phyloP scores from a whole-genome alignment of 257 asterid species.

The Lycium barbarum region DNA sequence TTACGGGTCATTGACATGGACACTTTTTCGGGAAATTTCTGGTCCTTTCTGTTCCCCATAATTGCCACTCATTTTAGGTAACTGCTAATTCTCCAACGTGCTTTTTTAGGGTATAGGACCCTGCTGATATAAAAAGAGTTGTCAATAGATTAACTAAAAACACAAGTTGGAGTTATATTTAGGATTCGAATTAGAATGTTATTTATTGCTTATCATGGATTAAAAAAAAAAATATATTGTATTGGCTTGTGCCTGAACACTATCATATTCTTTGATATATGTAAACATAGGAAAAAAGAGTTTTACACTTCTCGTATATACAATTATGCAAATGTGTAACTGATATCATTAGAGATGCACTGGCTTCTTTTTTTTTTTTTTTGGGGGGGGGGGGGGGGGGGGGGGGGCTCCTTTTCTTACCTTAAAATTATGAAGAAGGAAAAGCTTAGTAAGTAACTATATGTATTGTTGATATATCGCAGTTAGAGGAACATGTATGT shows the following conservation, averaged over 20 bases:
- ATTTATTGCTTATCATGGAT: not conserved
- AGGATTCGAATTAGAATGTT: not conserved
- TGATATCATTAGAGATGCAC: constrained; percentile 5
- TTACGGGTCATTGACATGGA: constrained; percentile 2
- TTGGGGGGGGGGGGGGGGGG: too few relatives aligned
- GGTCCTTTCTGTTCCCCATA: not conserved
- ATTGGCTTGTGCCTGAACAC: not conserved
- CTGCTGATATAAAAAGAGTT: not conserved
- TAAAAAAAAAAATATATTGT: not conserved
- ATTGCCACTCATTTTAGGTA: not conserved
- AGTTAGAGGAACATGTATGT: not conserved
- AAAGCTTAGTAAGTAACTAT: not conserved
- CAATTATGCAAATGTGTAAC: not conserved
- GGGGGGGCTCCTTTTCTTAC: constrained; percentile 13
- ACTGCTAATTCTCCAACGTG: not conserved
- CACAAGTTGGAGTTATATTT: not conserved
- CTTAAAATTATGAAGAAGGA: not conserved
- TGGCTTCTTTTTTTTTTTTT: not conserved
- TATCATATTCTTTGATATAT: not conserved
- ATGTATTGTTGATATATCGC: not conserved
- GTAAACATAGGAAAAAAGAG: constrained; percentile 4
- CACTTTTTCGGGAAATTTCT: not conserved
- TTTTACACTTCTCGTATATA: not conserved
- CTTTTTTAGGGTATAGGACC: not conserved
- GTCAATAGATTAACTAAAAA: constrained; percentile 1